A percentile compares a stretch with the other conserved stretches of the same genome.
Conservation (phyloP, 192 early-diverging fungal species). For the Linderina pennispora region DNA sequence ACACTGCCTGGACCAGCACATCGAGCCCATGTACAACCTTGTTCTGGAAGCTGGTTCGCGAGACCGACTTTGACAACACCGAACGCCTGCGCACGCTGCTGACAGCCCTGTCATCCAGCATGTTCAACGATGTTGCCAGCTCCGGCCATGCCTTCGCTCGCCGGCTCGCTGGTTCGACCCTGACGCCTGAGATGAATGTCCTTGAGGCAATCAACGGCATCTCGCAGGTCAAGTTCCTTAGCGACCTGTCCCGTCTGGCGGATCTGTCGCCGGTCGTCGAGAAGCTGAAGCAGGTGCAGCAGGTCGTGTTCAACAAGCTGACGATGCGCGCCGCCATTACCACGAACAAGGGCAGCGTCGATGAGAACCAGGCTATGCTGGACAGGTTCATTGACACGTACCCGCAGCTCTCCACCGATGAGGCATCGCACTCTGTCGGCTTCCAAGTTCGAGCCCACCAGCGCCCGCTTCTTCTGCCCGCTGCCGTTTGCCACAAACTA, state of each 20-base stretch:
- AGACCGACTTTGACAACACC: constrained; percentile 65
- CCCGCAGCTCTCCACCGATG: constrained; percentile 5
- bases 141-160: constrained; percentile 80
- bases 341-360: constrained; percentile 17
- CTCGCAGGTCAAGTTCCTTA: constrained; percentile 75
- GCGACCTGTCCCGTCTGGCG: constrained; percentile 53
- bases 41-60: constrained; percentile 61
- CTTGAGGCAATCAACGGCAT: constrained; percentile 52
- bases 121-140: constrained; percentile 75
- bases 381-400: constrained; percentile 20
- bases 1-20: constrained; percentile 69
- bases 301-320: constrained; percentile 39
- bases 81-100: constrained; percentile 75
- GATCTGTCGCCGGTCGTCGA: constrained; percentile 58
- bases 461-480: constrained; percentile 66
- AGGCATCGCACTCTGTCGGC: not conserved
- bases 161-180: constrained; percentile 56
- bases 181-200: constrained; percentile 50
- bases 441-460: constrained; percentile 37
- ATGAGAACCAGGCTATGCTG: constrained; percentile 28
- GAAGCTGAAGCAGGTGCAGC: constrained; percentile 47
- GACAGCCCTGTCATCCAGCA: constrained; percentile 58
- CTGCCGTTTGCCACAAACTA: constrained; percentile 87
- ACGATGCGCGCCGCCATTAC: constrained; percentile 38
- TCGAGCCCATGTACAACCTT: constrained; percentile 66